Evolutionary conservation across 2,329 filamentous ascomycete genomes (phyloP), one percentile per base, ranked within the genome.

Genomic region (Microdochium nivale): DNA sequence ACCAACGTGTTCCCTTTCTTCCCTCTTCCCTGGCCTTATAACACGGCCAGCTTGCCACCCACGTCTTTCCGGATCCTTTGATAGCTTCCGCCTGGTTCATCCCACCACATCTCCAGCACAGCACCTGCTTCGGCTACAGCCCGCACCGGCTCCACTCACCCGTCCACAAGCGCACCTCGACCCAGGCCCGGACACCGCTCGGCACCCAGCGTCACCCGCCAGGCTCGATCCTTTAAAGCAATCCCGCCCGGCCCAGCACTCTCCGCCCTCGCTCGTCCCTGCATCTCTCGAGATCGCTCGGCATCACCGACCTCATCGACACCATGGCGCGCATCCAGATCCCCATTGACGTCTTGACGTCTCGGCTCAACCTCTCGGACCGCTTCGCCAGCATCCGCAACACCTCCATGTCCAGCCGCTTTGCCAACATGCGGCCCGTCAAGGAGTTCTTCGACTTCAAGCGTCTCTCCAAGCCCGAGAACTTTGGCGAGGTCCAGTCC

Each of bases 391-490:
- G 85, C 66, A 78, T 96, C 58, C 86, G 90, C 66, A 83, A 84
- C 54, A 88, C 90, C 60, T 87, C 88, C 32, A 68, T 97, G 55
- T 81, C 81, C 54, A 81, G 84, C 58, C 86, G 94, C 58, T 97
- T 97, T 71, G 84, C 91, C 70, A 97, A 96, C 73, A 80, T 99
- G 65, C 87, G 86, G 55, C 92, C 94, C 55, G 71, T 97, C 61
- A 84, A 86, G 68, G 94, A 99, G 73, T 99, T 99, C 74, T 80
- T 96, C 70, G 91, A 97, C 72, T 71, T 97, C 74, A 96, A 96
- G 83, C 90, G 91, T 60, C 64, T 99, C 52, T 95, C 90, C 59
- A 99, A 97, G 76, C 94, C 94, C 25, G 82, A 81, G 66, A 95
- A 95, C 75, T 96, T 97, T 64, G 76, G 76, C 59, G 91, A 96